Evolutionary conservation across 345 rosid genomes (phyloP).

Genomic region (Capsella bursapastoris): DNA sequence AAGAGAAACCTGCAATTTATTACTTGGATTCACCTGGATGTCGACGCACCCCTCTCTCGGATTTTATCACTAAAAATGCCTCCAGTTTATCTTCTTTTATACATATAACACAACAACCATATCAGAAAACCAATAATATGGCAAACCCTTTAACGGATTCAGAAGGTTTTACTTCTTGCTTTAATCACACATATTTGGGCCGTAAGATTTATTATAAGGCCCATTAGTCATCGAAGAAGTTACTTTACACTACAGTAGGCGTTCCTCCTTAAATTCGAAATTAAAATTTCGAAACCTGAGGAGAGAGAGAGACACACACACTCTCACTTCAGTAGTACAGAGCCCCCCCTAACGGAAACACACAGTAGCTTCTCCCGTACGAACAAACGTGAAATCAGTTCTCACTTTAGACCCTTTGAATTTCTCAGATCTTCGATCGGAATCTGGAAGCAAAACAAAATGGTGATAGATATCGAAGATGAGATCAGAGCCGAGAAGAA

Average conservation of each 20-base stretch:
- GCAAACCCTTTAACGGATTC: background rate
- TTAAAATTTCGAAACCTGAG: background rate
- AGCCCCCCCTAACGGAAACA: background rate
- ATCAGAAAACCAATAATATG: too few species aligned
- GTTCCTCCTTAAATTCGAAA: background rate
- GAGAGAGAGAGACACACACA: too few species aligned
- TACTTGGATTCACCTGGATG: constrained; percentile 32
- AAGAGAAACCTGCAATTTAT: constrained; percentile 20
- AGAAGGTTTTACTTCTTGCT: background rate
- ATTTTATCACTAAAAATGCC: constrained; percentile 35
- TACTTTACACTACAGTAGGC: background rate
- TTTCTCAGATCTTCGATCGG: constrained; percentile 1
- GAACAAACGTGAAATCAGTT: background rate
- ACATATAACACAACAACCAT: background rate
- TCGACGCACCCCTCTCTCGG: constrained; percentile 12
- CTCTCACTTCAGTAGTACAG: background rate
- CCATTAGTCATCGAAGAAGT: background rate
- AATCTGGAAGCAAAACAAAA: constrained; percentile 11
- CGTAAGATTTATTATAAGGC: background rate
- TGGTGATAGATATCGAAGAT: constrained; percentile 55
- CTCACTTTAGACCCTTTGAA: background rate
- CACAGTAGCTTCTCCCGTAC: constrained; percentile 12
- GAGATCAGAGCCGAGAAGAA: constrained; percentile 82
- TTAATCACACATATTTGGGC: background rate
- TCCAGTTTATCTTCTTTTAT: background rate